Evolutionary conservation across 2,329 filamentous ascomycete species (phyloP).

Genomic region (Helotiales sp.): DNA sequence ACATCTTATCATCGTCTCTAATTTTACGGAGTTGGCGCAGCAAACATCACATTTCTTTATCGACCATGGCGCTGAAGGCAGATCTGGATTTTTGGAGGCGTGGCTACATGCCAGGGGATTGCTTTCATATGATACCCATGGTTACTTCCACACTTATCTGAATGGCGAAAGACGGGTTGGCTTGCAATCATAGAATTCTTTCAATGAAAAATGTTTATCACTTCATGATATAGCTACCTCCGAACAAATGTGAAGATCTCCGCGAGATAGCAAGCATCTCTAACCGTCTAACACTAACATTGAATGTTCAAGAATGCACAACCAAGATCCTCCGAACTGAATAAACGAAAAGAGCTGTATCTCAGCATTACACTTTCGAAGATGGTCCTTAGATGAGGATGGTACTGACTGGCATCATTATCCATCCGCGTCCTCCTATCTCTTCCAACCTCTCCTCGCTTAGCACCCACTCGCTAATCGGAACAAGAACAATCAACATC

Average conservation of each 20-base stretch:
- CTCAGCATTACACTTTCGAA: neutral
- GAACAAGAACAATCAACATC: neutral
- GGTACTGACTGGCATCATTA: too few relatives aligned
- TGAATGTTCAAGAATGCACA: neutral
- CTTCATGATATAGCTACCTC: neutral
- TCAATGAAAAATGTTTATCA: neutral
- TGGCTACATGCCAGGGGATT: neutral
- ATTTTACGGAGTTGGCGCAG: neutral
- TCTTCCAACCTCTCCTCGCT: neutral
- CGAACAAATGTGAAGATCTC: too few relatives aligned
- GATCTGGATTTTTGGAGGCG: neutral
- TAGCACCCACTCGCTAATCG: neutral
- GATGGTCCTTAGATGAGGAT: neutral
- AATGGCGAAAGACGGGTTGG: neutral
- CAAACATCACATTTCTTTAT: neutral
- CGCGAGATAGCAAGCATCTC: too few relatives aligned
- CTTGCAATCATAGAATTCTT: neutral
- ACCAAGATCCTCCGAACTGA: neutral
- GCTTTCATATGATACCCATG: conserved; percentile 10
- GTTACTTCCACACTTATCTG: neutral
- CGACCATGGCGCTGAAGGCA: neutral
- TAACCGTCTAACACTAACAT: neutral
- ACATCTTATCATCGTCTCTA: neutral
- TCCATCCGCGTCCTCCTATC: too few relatives aligned
- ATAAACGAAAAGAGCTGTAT: neutral